Percentiles rank a stretch among this genome's conserved stretches.
phyloP scores from a whole-genome alignment of 805 yeast species.

The Candida chilensis region DNA sequence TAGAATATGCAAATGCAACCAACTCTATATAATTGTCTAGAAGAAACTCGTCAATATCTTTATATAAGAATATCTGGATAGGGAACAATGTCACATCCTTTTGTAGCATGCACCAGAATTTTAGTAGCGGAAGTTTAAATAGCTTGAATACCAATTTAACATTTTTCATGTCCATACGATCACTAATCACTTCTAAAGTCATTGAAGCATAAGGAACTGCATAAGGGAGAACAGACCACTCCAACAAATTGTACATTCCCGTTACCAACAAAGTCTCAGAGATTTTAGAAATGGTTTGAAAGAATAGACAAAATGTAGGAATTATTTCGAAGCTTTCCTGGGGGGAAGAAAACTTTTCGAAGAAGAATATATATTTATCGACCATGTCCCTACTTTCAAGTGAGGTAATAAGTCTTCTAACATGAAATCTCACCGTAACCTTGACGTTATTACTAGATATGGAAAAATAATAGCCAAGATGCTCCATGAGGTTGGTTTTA shows the following conservation, averaged over 20 bases:
- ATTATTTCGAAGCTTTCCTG: slow-evolving; percentile 25
- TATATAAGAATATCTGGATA: slow-evolving; percentile 24
- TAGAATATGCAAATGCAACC: slow-evolving; percentile 23
- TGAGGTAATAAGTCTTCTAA: too few relatives aligned
- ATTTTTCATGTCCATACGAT: slow-evolving; percentile 4
- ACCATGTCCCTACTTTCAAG: too few relatives aligned
- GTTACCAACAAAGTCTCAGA: slow-evolving; percentile 20
- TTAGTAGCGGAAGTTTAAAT: slow-evolving; percentile 24
- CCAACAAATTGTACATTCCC: slow-evolving; percentile 29
- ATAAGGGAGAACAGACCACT: slow-evolving; percentile 20
- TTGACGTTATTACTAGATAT: too few relatives aligned
- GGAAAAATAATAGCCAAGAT: too few relatives aligned
- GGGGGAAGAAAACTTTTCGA: slow-evolving; percentile 18
- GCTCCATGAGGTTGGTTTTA: too few relatives aligned
- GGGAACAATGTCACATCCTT: slow-evolving; percentile 27
- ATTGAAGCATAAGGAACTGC: slow-evolving; percentile 17
- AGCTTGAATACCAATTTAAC: slow-evolving; percentile 15
- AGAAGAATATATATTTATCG: too few relatives aligned
- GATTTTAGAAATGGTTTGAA: slow-evolving; percentile 16
- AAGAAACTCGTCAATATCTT: slow-evolving; percentile 16
- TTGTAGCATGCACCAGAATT: slow-evolving; percentile 31
- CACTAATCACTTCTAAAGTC: slow-evolving; percentile 15
- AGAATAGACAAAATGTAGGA: slow-evolving; percentile 26
- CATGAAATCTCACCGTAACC: too few relatives aligned
- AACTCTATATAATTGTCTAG: slow-evolving; percentile 22